These are phyloP conservation scores for Tricladium varicosporioides DNA, from an alignment of 2,329 filamentous ascomycete genomes.

Conservation along the genomic window DNA sequence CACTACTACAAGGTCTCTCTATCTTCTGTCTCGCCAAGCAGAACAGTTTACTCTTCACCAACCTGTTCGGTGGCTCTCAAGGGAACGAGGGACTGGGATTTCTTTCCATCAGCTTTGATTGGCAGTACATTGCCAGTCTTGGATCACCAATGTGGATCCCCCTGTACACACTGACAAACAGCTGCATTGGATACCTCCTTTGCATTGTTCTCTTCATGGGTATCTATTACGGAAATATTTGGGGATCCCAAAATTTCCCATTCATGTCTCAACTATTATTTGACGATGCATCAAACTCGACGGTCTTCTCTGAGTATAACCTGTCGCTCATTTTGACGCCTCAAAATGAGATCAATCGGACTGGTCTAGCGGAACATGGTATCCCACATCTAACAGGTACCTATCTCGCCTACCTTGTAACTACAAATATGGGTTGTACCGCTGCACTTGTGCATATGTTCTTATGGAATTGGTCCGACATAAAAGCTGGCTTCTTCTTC, in stretches of 20 bases:
- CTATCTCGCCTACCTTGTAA: constrained; percentile 41
- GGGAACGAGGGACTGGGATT: constrained; percentile 44
- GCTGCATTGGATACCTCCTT: constrained; percentile 20
- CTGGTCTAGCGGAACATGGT: constrained; percentile 36
- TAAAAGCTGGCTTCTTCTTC: constrained; percentile 36
- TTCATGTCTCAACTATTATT: constrained; percentile 43
- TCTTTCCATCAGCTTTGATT: constrained; percentile 41
- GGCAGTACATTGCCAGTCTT: constrained; percentile 39
- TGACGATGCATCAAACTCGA: constrained; percentile 34
- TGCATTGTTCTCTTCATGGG: constrained; percentile 36
- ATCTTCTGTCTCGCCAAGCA: constrained; percentile 44
- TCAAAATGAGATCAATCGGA: constrained; percentile 37
- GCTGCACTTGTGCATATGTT: constrained; percentile 45
- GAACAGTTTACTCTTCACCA: constrained; percentile 41
- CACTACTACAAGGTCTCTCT: constrained; percentile 36
- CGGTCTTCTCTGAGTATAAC: constrained; percentile 39
- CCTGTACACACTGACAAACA: constrained; percentile 35
- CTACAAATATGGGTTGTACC: constrained; percentile 45
- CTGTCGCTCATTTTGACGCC: constrained; percentile 41
- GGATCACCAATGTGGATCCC: constrained; percentile 29
- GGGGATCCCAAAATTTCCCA: constrained; percentile 39
- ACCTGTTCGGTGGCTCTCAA: constrained; percentile 46
- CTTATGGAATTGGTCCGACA: constrained; percentile 39
- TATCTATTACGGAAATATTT: constrained; percentile 42
- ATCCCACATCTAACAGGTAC: constrained; percentile 42